A percentile compares a stretch with the other conserved stretches of the same genome.
Evolutionary conservation across 2,329 filamentous ascomycete genomes (phyloP).

Genomic region (Paecilomyces niveus): DNA sequence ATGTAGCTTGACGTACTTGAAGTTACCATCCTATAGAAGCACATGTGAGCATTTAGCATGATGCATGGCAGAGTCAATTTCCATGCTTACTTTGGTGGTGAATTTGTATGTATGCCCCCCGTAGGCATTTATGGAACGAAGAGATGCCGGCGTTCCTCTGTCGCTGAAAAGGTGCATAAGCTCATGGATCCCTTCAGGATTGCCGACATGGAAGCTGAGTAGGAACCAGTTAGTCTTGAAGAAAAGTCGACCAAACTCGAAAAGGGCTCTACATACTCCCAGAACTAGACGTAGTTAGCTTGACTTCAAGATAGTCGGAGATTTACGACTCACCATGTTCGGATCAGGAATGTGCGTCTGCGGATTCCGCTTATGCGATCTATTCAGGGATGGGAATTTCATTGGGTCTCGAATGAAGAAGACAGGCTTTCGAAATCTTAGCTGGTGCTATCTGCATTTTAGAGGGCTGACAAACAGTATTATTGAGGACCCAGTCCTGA

Average conservation of each 20-base stretch:
- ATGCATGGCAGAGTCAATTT: not conserved
- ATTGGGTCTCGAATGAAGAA: conserved; percentile 64
- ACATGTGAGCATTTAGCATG: not conserved
- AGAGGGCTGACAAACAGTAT: conserved; percentile 1
- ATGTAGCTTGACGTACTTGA: conserved; percentile 57
- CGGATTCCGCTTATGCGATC: conserved; percentile 59
- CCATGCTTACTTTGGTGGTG: conserved; percentile 39
- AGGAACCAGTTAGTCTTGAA: not conserved
- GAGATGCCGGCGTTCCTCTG: conserved; percentile 54
- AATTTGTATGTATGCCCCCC: conserved; percentile 59
- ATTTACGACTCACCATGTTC: conserved; percentile 11
- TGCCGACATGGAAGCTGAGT: conserved; percentile 42
- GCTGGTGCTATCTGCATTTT: not conserved
- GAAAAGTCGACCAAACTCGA: not conserved
- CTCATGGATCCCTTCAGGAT: conserved; percentile 55
- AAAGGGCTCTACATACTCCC: conserved; percentile 17
- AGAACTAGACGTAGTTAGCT: conserved; percentile 10
- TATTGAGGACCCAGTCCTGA: conserved; percentile 7
- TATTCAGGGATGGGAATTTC: conserved; percentile 64
- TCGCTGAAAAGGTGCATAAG: conserved; percentile 58
- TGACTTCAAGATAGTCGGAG: not conserved
- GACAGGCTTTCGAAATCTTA: conserved; percentile 40
- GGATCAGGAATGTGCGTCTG: conserved; percentile 16
- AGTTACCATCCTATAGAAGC: conserved; percentile 44
- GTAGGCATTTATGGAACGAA: conserved; percentile 58